Conservation (phyloP, 2,329 filamentous ascomycete species). For the Plectosphaerella sp. region DNA sequence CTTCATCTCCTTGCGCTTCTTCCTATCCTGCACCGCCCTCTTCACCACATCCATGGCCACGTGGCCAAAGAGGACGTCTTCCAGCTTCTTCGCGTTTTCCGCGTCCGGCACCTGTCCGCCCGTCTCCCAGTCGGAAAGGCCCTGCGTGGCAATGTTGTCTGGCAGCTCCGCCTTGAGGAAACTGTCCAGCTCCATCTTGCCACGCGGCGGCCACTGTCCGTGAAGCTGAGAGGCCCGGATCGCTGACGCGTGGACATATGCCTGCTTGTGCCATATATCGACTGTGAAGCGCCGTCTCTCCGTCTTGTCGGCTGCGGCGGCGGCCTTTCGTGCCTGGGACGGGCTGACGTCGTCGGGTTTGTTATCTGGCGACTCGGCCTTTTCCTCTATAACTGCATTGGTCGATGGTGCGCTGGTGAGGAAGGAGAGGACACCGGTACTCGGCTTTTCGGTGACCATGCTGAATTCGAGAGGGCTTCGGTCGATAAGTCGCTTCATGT, state of each 20-base stretch:
- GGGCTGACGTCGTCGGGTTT: not conserved
- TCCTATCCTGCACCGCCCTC: constrained; percentile 7
- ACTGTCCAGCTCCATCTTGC: constrained; percentile 24
- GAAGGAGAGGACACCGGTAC: constrained; percentile 21
- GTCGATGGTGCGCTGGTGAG: constrained; percentile 16
- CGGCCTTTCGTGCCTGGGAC: not conserved
- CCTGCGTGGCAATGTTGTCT: constrained; percentile 24
- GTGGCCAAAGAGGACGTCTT: constrained; percentile 12
- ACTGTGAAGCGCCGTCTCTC: constrained; percentile 32
- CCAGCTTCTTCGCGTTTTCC: constrained; percentile 14
- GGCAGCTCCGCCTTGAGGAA: constrained; percentile 35
- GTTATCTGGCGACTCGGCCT: not conserved
- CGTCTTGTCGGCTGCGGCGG: constrained; percentile 11
- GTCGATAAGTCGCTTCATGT: constrained; percentile 24
- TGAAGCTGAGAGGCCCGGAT: constrained; percentile 31
- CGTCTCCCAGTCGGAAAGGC: constrained; percentile 39
- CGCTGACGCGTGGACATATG: constrained; percentile 33
- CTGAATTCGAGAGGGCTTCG: constrained; percentile 44
- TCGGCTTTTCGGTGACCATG: constrained; percentile 23
- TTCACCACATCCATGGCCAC: constrained; percentile 7
- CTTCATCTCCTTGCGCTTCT: not conserved
- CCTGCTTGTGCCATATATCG: constrained; percentile 30
- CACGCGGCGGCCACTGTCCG: constrained; percentile 34
- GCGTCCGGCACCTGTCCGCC: constrained; percentile 17
- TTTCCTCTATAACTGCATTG: constrained; percentile 7